These are phyloP conservation scores for Epichloe sibirici DNA, from an alignment of 2,329 filamentous ascomycete species.

Conservation along the genomic window DNA sequence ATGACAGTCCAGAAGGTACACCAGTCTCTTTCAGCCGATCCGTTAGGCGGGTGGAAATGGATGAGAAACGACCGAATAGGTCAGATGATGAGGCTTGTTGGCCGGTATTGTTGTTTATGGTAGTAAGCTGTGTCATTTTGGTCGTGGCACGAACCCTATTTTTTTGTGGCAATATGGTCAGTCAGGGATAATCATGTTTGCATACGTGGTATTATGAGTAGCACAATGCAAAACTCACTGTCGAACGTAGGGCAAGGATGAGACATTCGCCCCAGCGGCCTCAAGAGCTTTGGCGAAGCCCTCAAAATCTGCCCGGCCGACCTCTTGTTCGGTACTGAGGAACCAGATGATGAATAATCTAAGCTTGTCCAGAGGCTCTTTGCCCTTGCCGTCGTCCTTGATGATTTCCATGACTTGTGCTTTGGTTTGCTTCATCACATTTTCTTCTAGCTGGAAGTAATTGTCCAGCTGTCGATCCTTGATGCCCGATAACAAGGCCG, in stretches of 20 bases:
- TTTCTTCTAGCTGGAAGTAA: slow-evolving; percentile 92
- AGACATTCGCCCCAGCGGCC: slow-evolving; percentile 61
- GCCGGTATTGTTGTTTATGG: slow-evolving; percentile 57
- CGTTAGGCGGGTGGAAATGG: slow-evolving; percentile 81
- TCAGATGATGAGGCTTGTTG: slow-evolving; percentile 54
- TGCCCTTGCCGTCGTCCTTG: slow-evolving; percentile 70
- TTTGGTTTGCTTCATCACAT: slow-evolving; percentile 82
- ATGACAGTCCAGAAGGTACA: slow-evolving; percentile 54
- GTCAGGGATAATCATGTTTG: background rate
- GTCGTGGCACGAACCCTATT: slow-evolving; percentile 77
- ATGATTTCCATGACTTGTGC: slow-evolving; percentile 79
- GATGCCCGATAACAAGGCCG: slow-evolving; percentile 63
- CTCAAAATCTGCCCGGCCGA: slow-evolving; percentile 69
- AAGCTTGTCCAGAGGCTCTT: slow-evolving; percentile 76
- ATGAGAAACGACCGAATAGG: slow-evolving; percentile 86
- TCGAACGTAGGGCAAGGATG: slow-evolving; percentile 72
- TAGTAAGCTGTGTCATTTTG: slow-evolving; percentile 95
- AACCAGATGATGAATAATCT: slow-evolving; percentile 96
- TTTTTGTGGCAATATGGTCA: slow-evolving; percentile 12
- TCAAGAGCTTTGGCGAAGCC: slow-evolving; percentile 77
- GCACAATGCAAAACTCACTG: slow-evolving; percentile 42
- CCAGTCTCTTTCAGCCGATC: slow-evolving; percentile 86
- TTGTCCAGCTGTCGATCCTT: slow-evolving; percentile 93
- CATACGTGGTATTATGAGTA: background rate
- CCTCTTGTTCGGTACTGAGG: slow-evolving; percentile 81